Conservation (phyloP, 768 basidiomycete genomes). For the Leccinum obscurum region DNA sequence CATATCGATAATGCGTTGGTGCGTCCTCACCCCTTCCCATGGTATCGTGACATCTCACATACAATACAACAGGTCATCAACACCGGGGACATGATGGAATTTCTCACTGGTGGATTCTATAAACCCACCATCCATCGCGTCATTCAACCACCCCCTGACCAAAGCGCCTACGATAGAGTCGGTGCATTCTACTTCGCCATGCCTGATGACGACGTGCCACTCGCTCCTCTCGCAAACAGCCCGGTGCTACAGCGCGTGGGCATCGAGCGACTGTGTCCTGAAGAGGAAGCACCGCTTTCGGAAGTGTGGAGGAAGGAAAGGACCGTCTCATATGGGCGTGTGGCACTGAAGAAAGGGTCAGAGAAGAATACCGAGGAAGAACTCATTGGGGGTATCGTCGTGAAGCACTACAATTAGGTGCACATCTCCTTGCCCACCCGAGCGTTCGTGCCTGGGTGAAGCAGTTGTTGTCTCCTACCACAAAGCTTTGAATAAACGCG, state of each 20-base stretch:
- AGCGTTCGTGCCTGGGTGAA: neutral
- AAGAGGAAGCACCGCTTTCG: constrained; percentile 47
- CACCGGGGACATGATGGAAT: constrained; percentile 57
- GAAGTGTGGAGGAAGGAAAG: constrained; percentile 51
- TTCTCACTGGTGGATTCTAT: constrained; percentile 59
- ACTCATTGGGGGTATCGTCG: constrained; percentile 50
- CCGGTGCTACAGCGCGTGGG: constrained; percentile 49
- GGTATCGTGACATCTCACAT: neutral
- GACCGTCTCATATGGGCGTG: constrained; percentile 52
- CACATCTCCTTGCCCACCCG: neutral
- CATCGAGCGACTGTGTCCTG: constrained; percentile 36
- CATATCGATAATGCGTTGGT: constrained; percentile 61
- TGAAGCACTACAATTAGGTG: constrained; percentile 55
- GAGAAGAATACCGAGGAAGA: constrained; percentile 54
- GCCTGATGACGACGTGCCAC: constrained; percentile 49
- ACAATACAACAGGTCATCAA: constrained; percentile 48
- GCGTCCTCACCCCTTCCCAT: constrained; percentile 6
- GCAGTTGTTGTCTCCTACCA: too few species aligned
- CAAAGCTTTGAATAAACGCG: neutral
- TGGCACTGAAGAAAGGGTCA: constrained; percentile 36
- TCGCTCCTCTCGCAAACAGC: constrained; percentile 44
- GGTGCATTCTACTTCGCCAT: constrained; percentile 58
- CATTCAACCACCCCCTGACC: constrained; percentile 55
- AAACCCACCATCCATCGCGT: constrained; percentile 62
- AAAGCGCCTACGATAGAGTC: constrained; percentile 47